These are phyloP conservation scores for Chloranthus sessilifolius DNA, from an alignment of 164 flowering plant genomes.

Conservation along the genomic window DNA sequence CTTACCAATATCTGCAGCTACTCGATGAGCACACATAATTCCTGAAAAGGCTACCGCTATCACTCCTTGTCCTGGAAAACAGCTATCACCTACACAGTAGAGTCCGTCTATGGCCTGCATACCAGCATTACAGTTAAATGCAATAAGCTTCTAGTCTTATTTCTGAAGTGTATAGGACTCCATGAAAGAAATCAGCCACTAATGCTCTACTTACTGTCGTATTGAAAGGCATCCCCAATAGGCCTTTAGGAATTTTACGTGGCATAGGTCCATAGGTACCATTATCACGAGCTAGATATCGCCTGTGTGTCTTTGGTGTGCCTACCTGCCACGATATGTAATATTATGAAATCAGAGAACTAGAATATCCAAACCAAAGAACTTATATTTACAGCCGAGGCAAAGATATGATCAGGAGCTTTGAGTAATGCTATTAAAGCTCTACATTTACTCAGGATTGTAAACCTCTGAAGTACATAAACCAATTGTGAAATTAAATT, in stretches of 20 bases:
- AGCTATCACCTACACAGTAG: slow-evolving; percentile 98
- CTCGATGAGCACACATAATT: slow-evolving; percentile 96
- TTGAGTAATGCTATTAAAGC: too few species aligned
- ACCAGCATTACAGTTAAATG: slow-evolving; percentile 8
- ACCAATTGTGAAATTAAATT: too few species aligned
- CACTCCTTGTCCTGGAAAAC: slow-evolving; percentile 99
- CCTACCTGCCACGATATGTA: slow-evolving; percentile 61
- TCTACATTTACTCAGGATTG: too few species aligned
- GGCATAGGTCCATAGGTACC: slow-evolving; percentile 99
- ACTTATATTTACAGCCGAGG: too few species aligned
- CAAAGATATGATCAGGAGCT: too few species aligned
- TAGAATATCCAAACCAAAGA: background rate
- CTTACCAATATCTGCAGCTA: slow-evolving; percentile 97
- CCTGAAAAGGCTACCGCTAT: slow-evolving; percentile 98
- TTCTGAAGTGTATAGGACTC: background rate
- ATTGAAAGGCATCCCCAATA: slow-evolving; percentile 95
- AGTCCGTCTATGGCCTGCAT: slow-evolving; percentile 79
- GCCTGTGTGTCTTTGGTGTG: slow-evolving; percentile 89
- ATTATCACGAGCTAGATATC: slow-evolving; percentile 77
- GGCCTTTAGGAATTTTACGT: slow-evolving; percentile 67
- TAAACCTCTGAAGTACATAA: too few species aligned
- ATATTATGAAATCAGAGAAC: slow-evolving; percentile 1
- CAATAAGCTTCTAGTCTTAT: slow-evolving; percentile 1
- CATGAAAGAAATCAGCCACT: background rate
- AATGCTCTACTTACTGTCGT: slow-evolving; percentile 63